A percentile compares a stretch with the other conserved stretches of the same genome.
These are phyloP conservation scores for Cladosporium cucumerinum DNA, from an alignment of 2,329 filamentous ascomycete genomes.

Conservation along the genomic window DNA sequence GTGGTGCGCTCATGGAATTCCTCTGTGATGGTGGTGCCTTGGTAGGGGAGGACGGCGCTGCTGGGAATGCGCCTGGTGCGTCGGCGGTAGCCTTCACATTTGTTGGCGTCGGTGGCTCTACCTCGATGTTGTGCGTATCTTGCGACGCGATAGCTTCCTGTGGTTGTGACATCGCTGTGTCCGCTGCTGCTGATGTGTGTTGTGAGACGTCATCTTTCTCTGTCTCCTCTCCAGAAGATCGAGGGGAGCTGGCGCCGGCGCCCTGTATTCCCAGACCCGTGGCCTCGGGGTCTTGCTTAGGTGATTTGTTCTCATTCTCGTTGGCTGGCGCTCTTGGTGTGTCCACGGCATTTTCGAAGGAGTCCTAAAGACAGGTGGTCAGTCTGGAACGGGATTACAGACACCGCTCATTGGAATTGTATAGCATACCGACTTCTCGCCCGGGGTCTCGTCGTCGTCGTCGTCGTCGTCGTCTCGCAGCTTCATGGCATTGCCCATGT, in stretches of 20 bases:
- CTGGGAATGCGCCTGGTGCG: constrained; percentile 7
- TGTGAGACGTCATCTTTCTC: constrained; percentile 3
- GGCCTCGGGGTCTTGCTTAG: constrained; percentile 24
- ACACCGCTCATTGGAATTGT: neutral
- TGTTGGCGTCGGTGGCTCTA: constrained; percentile 8
- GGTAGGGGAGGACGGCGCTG: constrained; percentile 4
- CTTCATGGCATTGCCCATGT: constrained; percentile 28
- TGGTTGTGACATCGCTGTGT: constrained; percentile 7
- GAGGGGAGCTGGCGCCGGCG: constrained; percentile 36
- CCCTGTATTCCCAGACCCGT: constrained; percentile 18
- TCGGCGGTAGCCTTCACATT: neutral
- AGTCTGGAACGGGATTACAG: neutral
- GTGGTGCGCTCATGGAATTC: constrained; percentile 8
- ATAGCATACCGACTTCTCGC: constrained; percentile 15
- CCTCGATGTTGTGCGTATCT: neutral
- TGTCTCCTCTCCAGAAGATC: constrained; percentile 29
- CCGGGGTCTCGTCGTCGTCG: constrained; percentile 21
- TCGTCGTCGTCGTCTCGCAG: constrained; percentile 27
- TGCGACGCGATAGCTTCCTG: neutral
- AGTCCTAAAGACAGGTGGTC: constrained; percentile 52
- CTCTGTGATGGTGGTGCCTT: constrained; percentile 4
- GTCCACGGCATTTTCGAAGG: constrained; percentile 75
- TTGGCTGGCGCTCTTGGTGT: constrained; percentile 34
- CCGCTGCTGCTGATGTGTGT: neutral
- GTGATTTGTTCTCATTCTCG: constrained; percentile 26